Base-by-base conservation (phyloP, 345 rosid species). In the Salix koriyanagi region DNA sequence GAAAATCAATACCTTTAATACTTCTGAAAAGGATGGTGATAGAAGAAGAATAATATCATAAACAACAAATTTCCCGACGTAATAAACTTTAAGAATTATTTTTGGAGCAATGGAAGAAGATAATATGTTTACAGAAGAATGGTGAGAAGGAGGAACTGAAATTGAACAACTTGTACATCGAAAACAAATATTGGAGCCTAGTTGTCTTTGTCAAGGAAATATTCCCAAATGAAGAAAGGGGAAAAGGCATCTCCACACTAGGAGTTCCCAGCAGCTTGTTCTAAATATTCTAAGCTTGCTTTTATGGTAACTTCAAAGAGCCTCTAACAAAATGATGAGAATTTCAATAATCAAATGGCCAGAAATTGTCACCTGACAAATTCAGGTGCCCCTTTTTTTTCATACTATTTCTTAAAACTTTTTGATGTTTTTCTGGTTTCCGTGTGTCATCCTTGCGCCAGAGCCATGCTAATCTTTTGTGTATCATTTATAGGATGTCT, bases 141-240 rank as follows among this genome's bases (percentile, higher is more conserved):
- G 58, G 11, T 28, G 37, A 39, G n/a, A 54, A 48, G 16, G 25
- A 30, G 13, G 23, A 48, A 1, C 2, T 54, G 67, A 75, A 3
- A 48, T 30, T 34, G 52, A 65, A 39, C 77, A 75, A 71, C 60
- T 75, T 83, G 82, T 48, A 18, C 74, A 13, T 67, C 0, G 26
- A 42, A 71, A 66, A 8, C 26, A 60, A 36, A 62, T 52, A 32
- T 54, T 42, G 54, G 42, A 52, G 32, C 67, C 62, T 23, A 74
- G 32, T 0, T 46, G 77, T 77, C 83, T 28, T 77, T 48, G 36
- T 62, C 77, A 79, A 74, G 76, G 82, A n/a, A 73, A 46, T 67
- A 77, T 79, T 75, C 76, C 77, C 76, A 36, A 25, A 41, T 44
- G 77, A 61, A 56, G 46, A 77, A 75, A 44, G 67, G 4, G 25